Conservation (phyloP, 192 early-diverging fungal species). For the Pilaira anomala region DNA sequence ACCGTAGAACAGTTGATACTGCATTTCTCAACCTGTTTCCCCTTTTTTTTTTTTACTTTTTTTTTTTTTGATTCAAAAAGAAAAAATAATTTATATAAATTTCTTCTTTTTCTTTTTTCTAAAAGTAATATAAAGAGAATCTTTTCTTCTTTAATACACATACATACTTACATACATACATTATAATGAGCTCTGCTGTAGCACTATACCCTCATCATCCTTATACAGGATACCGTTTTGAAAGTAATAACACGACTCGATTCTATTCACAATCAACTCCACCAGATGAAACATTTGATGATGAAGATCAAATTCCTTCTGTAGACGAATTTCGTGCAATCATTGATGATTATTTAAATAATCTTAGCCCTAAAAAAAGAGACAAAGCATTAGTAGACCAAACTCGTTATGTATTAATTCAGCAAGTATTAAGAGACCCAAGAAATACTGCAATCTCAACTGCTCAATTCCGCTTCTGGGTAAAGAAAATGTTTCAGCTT, state of each 20-base stretch:
- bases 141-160: not conserved
- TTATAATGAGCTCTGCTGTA: constrained; percentile 11
- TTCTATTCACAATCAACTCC: constrained; percentile 9
- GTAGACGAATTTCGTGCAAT: constrained; percentile 43
- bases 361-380: constrained; percentile 49
- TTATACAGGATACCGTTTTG: constrained; percentile 19
- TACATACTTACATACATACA: not conserved
- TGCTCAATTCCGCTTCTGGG: constrained; percentile 56
- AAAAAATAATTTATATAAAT: constrained; percentile 2
- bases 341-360: constrained; percentile 47
- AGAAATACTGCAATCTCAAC: constrained; percentile 53
- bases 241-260: constrained; percentile 10
- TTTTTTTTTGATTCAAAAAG: constrained; percentile 3
- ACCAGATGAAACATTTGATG: constrained; percentile 15
- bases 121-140: not conserved
- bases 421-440: constrained; percentile 49
- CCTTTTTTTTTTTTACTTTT: constrained; percentile 7
- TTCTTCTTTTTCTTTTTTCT: not conserved
- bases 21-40: constrained; percentile 16
- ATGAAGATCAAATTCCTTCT: constrained; percentile 42
- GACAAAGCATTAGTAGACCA: constrained; percentile 51
- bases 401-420: constrained; percentile 48
- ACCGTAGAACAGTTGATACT: constrained; percentile 1
- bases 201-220: constrained; percentile 15
- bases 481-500: constrained; percentile 55